Conservation (phyloP, 352 stramenopile species). For the Phytophthora colocasiae region DNA sequence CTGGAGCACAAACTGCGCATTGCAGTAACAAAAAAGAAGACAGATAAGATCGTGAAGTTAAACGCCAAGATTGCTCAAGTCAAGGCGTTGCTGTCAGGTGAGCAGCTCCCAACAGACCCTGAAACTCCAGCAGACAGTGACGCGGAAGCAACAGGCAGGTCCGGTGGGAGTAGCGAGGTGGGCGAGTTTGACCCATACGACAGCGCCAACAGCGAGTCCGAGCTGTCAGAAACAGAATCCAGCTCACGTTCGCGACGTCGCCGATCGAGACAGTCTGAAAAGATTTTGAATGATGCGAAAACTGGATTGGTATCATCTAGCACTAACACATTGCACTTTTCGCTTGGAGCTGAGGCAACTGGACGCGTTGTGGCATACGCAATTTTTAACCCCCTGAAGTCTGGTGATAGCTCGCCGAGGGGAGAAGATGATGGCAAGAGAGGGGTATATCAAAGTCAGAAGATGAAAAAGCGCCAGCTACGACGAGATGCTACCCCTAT, state of each 20-base stretch:
- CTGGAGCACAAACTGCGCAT: slow-evolving; percentile 91
- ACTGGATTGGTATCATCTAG: slow-evolving; percentile 42
- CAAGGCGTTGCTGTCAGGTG: slow-evolving; percentile 79
- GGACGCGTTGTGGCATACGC: slow-evolving; percentile 82
- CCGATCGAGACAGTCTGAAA: slow-evolving; percentile 37
- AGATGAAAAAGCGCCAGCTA: slow-evolving; percentile 75
- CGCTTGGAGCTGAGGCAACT: slow-evolving; percentile 83
- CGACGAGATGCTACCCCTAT: slow-evolving; percentile 74
- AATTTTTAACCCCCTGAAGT: slow-evolving; percentile 65
- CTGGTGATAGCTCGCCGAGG: slow-evolving; percentile 30
- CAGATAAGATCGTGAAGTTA: slow-evolving; percentile 88
- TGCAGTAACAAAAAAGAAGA: slow-evolving; percentile 90
- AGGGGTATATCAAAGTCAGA: slow-evolving; percentile 55
- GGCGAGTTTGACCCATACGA: slow-evolving; percentile 68
- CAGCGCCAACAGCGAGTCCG: slow-evolving; percentile 86
- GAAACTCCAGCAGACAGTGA: slow-evolving; percentile 48
- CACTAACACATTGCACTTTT: slow-evolving; percentile 82
- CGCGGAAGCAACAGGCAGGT: slow-evolving; percentile 34
- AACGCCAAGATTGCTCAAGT: slow-evolving; percentile 86
- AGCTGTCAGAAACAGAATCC: slow-evolving; percentile 80
- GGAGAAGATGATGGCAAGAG: slow-evolving; percentile 29
- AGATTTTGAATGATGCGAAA: slow-evolving; percentile 35
- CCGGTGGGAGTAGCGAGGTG: slow-evolving; percentile 36
- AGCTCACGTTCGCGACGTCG: slow-evolving; percentile 36
- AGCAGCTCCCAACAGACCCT: slow-evolving; percentile 66